These are phyloP conservation scores for Paspalum notatum DNA, from an alignment of 176 grass and related monocot genomes.

Conservation along the genomic window DNA sequence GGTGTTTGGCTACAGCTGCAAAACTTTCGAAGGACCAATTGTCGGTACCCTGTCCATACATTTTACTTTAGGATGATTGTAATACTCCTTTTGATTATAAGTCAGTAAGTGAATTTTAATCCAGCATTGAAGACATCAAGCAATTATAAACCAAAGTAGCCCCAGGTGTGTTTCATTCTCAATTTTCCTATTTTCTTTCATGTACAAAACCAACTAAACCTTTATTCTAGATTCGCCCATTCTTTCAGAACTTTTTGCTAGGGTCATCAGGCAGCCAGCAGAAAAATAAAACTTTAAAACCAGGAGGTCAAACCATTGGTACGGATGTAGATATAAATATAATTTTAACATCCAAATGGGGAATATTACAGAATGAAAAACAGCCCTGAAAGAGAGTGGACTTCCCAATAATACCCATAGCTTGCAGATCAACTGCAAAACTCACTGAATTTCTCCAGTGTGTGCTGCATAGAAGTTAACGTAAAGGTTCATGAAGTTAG, in stretches of 20 bases:
- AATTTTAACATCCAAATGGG: conserved; percentile 20
- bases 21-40: conserved; percentile 85
- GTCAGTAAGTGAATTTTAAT: conserved; percentile 19
- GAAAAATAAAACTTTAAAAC: conserved; percentile 2
- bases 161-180: background rate
- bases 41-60: conserved; percentile 73
- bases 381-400: conserved; percentile 84
- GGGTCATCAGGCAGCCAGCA: background rate
- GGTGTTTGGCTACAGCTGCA: conserved; percentile 87
- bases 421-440: conserved; percentile 94
- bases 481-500: conserved; percentile 8
- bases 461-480: conserved; percentile 64
- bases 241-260: conserved; percentile 1
- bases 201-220: background rate
- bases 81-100: background rate
- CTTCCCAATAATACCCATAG: conserved; percentile 88
- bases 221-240: background rate
- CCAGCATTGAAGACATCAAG: background rate
- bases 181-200: conserved; percentile 17
- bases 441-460: conserved; percentile 72
- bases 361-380: conserved; percentile 29
- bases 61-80: conserved; percentile 14
- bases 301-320: background rate
- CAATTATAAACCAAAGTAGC: conserved; percentile 15
- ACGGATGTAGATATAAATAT: conserved; percentile 26